These are phyloP conservation scores for Xylaria sp. DNA, from an alignment of 2,329 filamentous ascomycete genomes.

Conservation along the genomic window DNA sequence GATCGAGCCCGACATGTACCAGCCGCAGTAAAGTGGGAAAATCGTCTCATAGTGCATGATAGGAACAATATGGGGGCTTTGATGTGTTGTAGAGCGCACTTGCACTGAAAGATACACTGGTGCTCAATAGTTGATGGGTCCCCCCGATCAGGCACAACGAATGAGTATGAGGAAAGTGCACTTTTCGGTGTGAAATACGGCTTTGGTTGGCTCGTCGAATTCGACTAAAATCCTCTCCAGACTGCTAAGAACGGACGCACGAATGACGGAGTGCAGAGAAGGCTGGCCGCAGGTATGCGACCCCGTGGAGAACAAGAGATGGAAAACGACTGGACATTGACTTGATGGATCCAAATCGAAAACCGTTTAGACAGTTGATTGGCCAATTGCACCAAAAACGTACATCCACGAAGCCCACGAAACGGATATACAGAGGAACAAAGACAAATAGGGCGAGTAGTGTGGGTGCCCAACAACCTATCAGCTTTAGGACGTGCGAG, in stretches of 20 bases:
- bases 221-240: conserved; percentile 22
- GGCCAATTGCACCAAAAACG: conserved; percentile 36
- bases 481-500: conserved; percentile 42
- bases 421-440: conserved; percentile 33
- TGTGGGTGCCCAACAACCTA: conserved; percentile 49
- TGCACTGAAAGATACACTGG: conserved; percentile 28
- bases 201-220: conserved; percentile 37
- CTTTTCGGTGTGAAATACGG: conserved; percentile 45
- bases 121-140: conserved; percentile 22
- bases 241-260: conserved; percentile 32
- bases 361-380: conserved; percentile 38
- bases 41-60: conserved; percentile 4
- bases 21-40: conserved; percentile 27
- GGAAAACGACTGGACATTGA: conserved; percentile 32
- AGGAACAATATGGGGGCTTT: conserved; percentile 10
- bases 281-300: conserved; percentile 37
- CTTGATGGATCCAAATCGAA: conserved; percentile 22
- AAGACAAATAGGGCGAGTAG: conserved; percentile 44
- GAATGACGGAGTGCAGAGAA: conserved; percentile 35
- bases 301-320: conserved; percentile 32
- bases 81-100: conserved; percentile 36
- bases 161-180: conserved; percentile 29
- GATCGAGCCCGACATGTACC: conserved; percentile 26
- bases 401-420: conserved; percentile 17
- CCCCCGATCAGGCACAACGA: conserved; percentile 31